Conservation (phyloP, 805 yeast genomes). For the Ascoidea tarda region DNA sequence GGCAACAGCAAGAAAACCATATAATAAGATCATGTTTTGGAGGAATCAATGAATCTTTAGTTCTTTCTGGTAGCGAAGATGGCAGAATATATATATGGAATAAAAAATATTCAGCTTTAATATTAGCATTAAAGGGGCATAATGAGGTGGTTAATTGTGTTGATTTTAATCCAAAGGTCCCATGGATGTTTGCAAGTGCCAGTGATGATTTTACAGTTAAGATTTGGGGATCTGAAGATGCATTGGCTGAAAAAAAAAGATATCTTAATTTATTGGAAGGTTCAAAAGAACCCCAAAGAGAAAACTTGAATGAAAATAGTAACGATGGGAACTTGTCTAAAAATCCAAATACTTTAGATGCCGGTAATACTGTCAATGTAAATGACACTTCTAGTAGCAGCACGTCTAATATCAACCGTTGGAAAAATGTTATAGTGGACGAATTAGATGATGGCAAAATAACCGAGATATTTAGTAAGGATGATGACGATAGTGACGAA, state of each 20-base stretch:
- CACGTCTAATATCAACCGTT: background rate
- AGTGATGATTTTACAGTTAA: conserved; percentile 69
- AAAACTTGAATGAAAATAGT: background rate
- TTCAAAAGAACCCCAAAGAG: background rate
- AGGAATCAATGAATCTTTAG: conserved; percentile 49
- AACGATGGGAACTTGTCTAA: background rate
- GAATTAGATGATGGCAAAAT: background rate
- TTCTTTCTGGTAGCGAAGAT: conserved; percentile 77
- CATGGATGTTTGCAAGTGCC: conserved; percentile 59
- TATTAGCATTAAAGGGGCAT: conserved; percentile 52
- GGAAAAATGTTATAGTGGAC: background rate
- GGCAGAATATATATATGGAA: conserved; percentile 72
- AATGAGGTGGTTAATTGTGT: conserved; percentile 60
- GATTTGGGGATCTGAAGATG: conserved; percentile 37
- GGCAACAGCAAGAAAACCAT: conserved; percentile 56
- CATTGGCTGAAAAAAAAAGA: background rate
- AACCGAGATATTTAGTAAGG: background rate
- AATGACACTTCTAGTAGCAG: background rate
- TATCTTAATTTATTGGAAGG: background rate
- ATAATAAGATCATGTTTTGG: conserved; percentile 73
- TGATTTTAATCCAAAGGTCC: conserved; percentile 46
- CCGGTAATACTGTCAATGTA: background rate
- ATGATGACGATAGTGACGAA: background rate
- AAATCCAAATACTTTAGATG: background rate
- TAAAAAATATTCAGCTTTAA: conserved; percentile 49